phyloP scores from a whole-genome alignment of 73 alveolate genomes.

The Tetrahymena malaccensis region DNA sequence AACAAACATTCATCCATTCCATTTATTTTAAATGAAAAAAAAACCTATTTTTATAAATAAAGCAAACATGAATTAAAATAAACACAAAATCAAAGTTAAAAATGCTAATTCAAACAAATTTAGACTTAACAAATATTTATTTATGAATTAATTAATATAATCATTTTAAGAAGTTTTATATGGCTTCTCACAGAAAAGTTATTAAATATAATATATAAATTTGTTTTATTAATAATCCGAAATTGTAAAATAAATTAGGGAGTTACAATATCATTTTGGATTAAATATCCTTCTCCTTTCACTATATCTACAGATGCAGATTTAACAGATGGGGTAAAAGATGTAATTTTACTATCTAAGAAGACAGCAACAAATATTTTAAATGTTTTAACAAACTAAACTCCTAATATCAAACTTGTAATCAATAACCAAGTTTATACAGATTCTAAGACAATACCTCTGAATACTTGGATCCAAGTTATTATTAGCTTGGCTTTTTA shows the following conservation, averaged over 20 bases:
- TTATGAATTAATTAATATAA: too few species aligned
- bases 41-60: too few species aligned
- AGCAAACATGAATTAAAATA: too few species aligned
- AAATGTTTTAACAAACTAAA: neutral
- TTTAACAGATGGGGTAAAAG: neutral
- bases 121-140: too few species aligned
- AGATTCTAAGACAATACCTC: neutral
- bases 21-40: too few species aligned
- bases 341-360: neutral
- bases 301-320: neutral
- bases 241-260: neutral
- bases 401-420: neutral
- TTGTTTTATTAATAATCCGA: too few species aligned
- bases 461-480: neutral
- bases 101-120: too few species aligned
- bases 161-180: too few species aligned
- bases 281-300: neutral
- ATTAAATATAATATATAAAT: too few species aligned
- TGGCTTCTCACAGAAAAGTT: too few species aligned
- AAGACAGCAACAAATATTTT: neutral
- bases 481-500: neutral
- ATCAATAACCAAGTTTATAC: neutral
- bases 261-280: neutral
- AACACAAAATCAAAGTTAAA: too few species aligned
- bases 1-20: too few species aligned